A percentile compares a stretch with the other conserved stretches of the same genome.
Conservation (phyloP, 129 eudicot species). For the Tagetes patula region DNA sequence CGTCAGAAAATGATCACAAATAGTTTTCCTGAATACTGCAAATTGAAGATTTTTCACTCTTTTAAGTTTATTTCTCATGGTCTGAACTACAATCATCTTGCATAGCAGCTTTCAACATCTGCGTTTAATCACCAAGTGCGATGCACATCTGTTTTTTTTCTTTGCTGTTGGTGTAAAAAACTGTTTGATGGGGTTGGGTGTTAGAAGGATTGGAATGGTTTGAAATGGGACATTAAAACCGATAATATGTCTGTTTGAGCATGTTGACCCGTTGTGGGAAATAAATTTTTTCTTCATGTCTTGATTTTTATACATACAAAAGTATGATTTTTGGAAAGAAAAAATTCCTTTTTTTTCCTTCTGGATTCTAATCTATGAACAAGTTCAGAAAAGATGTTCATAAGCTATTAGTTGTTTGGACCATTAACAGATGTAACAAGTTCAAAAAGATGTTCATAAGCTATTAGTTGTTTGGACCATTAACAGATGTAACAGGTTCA, state of each 20-base stretch:
- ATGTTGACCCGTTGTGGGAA: neutral
- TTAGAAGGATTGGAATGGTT: neutral
- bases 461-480: neutral
- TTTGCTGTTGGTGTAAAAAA: neutral
- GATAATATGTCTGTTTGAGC: neutral
- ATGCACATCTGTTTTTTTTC: neutral
- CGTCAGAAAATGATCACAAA: neutral
- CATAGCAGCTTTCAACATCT: neutral
- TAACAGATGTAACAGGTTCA: neutral
- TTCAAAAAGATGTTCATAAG: neutral
- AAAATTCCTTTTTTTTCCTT: neutral
- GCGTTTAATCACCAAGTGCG: neutral
- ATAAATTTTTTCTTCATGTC: neutral
- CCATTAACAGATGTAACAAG: neutral
- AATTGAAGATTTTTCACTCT: neutral
- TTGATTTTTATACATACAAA: neutral
- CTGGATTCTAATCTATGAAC: neutral
- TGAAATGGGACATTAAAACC: neutral
- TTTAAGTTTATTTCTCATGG: neutral
- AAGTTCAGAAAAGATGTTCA: neutral
- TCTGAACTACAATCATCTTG: neutral
- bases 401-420: neutral
- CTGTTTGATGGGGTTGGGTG: neutral
- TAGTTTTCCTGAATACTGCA: conserved; percentile 1
- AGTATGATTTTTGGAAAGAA: neutral